Base-by-base conservation (phyloP, 2,329 filamentous ascomycete species). In the Aaosphaeria arxii region DNA sequence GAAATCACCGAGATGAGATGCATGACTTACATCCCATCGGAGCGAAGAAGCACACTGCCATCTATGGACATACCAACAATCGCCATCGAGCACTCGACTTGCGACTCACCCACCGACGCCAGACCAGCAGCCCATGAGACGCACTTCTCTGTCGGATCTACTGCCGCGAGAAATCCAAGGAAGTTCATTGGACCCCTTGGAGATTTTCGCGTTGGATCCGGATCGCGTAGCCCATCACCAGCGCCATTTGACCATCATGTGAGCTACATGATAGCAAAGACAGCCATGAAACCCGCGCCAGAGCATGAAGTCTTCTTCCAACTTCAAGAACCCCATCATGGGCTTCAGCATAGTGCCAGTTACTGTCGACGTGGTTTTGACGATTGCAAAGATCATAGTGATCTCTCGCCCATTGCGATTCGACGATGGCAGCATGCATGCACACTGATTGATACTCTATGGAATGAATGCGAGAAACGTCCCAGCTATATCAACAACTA, bases 101-200 rank as follows among this genome's bases (percentile, higher is more conserved):
- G 17, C 17, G 17, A 24, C 17, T 24, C 17, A 2, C 17, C 17
- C 17, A 24, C 17, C 17, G 17, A 24, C 17, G 17, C 17, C 17
- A 24, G 17, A 24, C 17, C 17, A 24, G 17, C 17, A 24, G 47
- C 50, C 2, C 45, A 55, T 40, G 50, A 51, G 11, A 61, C 58
- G 6, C 53, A 52, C 13, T 57, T 61, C 42, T 59, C 56, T 2
- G 45, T 61, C 7, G 58, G 58, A 4, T 56, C 53, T 4, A 52
- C 53, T 7, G 58, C 54, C 7, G 51, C 55, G 9, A 48, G 42
- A 36, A 50, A 61, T 38, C 56, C 56, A 11, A 51, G 46, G 13
- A 61, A 61, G 40, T 61, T 61, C 44, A 55, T 61, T 28, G 58
- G 58, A 3, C 56, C 58, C 6, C 36, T 61, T n/a, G 50, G 55